Conservation (phyloP, 2,329 filamentous ascomycete genomes). For the Fusarium marasasianum region DNA sequence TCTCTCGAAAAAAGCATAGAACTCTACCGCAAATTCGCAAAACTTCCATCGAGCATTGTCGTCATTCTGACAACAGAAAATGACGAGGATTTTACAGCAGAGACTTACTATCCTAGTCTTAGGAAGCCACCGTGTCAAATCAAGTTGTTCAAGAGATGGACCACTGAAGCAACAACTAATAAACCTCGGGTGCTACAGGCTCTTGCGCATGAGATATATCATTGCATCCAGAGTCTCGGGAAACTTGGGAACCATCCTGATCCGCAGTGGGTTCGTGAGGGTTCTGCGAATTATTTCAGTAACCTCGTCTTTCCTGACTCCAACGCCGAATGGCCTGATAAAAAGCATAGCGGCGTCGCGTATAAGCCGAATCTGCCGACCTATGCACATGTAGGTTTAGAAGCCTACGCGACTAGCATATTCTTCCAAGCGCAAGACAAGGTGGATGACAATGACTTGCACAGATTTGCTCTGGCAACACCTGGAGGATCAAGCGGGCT, state of each 20-base stretch:
- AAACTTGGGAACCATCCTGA: not conserved
- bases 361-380: slow-evolving; percentile 21
- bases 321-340: slow-evolving; percentile 20
- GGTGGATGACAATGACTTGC: not conserved
- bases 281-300: slow-evolving; percentile 30
- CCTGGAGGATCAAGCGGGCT: not conserved
- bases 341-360: not conserved
- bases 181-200: slow-evolving; percentile 7
- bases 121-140: slow-evolving; percentile 11
- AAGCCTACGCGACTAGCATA: slow-evolving; percentile 5
- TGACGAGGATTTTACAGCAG: not conserved
- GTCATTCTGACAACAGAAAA: slow-evolving; percentile 7
- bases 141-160: slow-evolving; percentile 9
- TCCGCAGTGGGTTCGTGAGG: slow-evolving; percentile 8
- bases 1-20: slow-evolving; percentile 2
- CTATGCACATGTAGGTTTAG: slow-evolving; percentile 7
- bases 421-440: slow-evolving; percentile 18
- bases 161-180: not conserved
- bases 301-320: slow-evolving; percentile 18
- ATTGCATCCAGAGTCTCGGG: slow-evolving; percentile 13
- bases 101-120: slow-evolving; percentile 9
- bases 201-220: slow-evolving; percentile 26
- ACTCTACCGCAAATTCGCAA: slow-evolving; percentile 9
- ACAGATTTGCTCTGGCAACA: slow-evolving; percentile 13
- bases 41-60: slow-evolving; percentile 1